Percentiles rank a stretch among this genome's conserved stretches.
phyloP scores from a whole-genome alignment of 306 rosid species.

The Macrotyloma uniflorum region DNA sequence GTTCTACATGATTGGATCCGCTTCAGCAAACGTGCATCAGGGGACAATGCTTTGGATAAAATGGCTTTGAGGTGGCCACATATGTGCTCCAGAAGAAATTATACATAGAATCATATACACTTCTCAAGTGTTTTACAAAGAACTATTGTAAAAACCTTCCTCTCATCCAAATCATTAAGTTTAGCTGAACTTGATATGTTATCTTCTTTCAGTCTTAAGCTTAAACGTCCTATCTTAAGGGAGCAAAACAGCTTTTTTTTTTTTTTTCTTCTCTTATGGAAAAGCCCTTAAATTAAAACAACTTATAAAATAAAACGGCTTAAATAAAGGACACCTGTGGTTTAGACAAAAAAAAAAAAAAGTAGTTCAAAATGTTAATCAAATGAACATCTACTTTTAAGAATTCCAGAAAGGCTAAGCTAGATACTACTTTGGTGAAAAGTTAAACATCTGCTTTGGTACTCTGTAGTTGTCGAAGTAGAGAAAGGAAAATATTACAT shows the following conservation, averaged over 20 bases:
- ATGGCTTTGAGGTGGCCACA: conserved; percentile 48
- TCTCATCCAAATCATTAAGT: neutral
- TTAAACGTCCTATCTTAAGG: neutral
- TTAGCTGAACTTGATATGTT: neutral
- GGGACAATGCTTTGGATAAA: conserved; percentile 20
- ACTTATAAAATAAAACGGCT: neutral
- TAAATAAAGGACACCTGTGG: neutral
- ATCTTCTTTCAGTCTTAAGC: neutral
- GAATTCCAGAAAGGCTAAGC: neutral
- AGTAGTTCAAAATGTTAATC: neutral
- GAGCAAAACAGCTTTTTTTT: neutral
- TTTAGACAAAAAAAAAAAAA: neutral
- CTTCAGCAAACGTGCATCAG: conserved; percentile 29
- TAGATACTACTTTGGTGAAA: neutral
- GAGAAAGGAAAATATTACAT: neutral
- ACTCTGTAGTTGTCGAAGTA: neutral
- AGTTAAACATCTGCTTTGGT: neutral
- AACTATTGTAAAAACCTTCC: neutral
- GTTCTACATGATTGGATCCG: conserved; percentile 61
- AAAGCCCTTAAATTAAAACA: neutral
- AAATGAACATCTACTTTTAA: neutral
- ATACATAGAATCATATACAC: neutral
- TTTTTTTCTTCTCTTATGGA: neutral
- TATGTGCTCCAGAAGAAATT: conserved; percentile 42
- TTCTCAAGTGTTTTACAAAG: neutral